phyloP scores from a whole-genome alignment of 352 stramenopile species.

The Blastocystis sp. region DNA sequence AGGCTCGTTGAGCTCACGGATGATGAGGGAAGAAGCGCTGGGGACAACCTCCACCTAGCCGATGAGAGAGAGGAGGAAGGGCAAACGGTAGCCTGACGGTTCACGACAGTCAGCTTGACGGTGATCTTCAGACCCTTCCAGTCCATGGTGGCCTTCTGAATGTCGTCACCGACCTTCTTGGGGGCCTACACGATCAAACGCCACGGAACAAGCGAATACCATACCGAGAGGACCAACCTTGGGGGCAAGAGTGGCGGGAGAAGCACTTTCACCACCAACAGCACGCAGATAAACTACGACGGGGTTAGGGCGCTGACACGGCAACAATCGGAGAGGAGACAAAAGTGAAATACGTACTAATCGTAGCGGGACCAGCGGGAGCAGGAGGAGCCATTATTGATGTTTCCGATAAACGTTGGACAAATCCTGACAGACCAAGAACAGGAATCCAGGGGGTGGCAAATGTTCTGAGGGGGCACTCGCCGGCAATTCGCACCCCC shows the following conservation, averaged over 20 bases:
- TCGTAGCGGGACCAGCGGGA: constrained; percentile 66
- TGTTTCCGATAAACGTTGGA: constrained; percentile 52
- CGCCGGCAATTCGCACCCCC: not conserved
- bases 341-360: constrained; percentile 66
- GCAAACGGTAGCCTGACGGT: constrained; percentile 84
- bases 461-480: not conserved
- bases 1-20: constrained; percentile 99
- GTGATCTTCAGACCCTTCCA: constrained; percentile 99
- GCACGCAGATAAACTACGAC: constrained; percentile 90
- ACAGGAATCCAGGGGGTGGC: constrained; percentile 29
- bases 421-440: constrained; percentile 64
- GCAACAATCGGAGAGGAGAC: constrained; percentile 7
- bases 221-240: constrained; percentile 99
- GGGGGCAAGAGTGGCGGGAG: constrained; percentile 93
- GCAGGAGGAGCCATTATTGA: constrained; percentile 69
- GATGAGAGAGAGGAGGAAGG: not conserved
- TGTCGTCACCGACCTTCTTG: constrained; percentile 99
- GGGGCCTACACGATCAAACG: constrained; percentile 77
- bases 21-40: constrained; percentile 93
- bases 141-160: constrained; percentile 98
- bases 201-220: constrained; percentile 29
- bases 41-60: constrained; percentile 86
- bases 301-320: constrained; percentile 75
- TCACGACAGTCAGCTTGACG: constrained; percentile 98
- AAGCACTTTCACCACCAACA: constrained; percentile 95